Evolutionary conservation across 106 monocot species (phyloP).

Genomic region (Dendrobium officinale): DNA sequence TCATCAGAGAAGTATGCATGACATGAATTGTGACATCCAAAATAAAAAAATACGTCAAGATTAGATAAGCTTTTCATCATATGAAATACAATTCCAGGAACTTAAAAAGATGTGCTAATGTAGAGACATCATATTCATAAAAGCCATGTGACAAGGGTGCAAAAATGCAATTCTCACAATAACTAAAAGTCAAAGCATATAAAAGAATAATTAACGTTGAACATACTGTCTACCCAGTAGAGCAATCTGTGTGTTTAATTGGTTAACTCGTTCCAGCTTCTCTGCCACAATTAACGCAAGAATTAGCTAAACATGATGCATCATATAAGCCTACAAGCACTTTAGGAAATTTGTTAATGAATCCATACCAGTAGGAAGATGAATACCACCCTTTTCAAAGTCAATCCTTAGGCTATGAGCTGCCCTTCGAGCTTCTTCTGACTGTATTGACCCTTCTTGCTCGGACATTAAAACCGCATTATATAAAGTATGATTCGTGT

Average conservation of each 20-base stretch:
- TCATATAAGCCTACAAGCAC: not conserved
- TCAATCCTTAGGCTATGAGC: conserved; percentile 70
- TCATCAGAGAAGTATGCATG: no score
- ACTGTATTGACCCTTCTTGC: conserved; percentile 29
- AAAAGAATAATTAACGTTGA: not conserved
- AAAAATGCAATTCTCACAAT: no score
- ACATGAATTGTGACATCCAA: no score
- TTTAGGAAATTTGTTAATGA: not conserved
- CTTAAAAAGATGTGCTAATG: no score
- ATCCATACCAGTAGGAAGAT: conserved; percentile 57
- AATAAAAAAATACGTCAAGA: no score
- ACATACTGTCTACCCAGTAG: conserved; percentile 77
- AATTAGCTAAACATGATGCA: conserved; percentile 16
- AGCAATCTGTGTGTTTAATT: conserved; percentile 71
- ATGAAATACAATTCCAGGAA: no score
- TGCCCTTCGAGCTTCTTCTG: conserved; percentile 67
- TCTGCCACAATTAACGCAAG: conserved; percentile 25
- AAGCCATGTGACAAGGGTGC: no score
- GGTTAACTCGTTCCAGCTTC: conserved; percentile 68
- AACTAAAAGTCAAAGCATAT: not conserved
- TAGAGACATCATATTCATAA: no score
- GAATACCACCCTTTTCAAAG: conserved; percentile 95
- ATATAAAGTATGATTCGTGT: conserved; percentile 73
- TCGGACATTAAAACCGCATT: conserved; percentile 62
- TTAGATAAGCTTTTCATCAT: no score